Base-by-base conservation (phyloP, 2,329 filamentous ascomycete species). In the Amylocarpus encephaloides region DNA sequence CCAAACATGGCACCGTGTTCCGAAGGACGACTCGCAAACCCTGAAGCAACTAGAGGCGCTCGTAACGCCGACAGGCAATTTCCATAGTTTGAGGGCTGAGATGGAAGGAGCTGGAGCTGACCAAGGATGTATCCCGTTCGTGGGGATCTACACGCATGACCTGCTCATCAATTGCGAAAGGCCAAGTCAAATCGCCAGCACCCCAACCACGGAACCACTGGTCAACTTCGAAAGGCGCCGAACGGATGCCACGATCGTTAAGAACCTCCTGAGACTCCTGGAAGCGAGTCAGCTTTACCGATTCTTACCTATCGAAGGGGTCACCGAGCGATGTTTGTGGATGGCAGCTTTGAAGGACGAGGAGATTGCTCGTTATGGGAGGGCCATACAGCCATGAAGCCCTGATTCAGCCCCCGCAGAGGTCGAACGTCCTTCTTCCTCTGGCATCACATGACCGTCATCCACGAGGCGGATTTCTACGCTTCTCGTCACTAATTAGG, bases 171-270 rank as follows among this genome's bases (percentile, higher is more conserved):
- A 91, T 62, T 82, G 84, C 1, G 86, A 92, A 65, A 80, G 88
- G 55, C 85, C 88, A 1, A 82, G 84, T 1, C 83, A 87, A 65
- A 83, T 91, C 58, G 81, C 82, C 1, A 80, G 77, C 59, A 85
- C 80, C 3, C 81, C 81, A 16, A 78, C 73, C 0, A 79, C 79
- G 5, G 78, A 86, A 53, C 82, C 83, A 12, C 72, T 93, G 40
- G 79, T 93, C 60, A 93, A 93, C 67, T 93, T 93, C 69, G 87
- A 92, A 70, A 78, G 86, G 51, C 89, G 86, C 60, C 84, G 88
- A 53, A 84, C 81, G 30, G 83, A 85, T 22, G 88, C 88, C 3
- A 76, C 78, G 1, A 84, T 91, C 35, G 83, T 92, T 57, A 93
- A 93, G 73, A 88, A 85, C 43, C 71, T 93, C 35, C 71, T 92